Evolutionary conservation across 2,329 filamentous ascomycete genomes (phyloP), one percentile per base, ranked within the genome.

Genomic region (Pseudopyrenochaeta lycopersici): DNA sequence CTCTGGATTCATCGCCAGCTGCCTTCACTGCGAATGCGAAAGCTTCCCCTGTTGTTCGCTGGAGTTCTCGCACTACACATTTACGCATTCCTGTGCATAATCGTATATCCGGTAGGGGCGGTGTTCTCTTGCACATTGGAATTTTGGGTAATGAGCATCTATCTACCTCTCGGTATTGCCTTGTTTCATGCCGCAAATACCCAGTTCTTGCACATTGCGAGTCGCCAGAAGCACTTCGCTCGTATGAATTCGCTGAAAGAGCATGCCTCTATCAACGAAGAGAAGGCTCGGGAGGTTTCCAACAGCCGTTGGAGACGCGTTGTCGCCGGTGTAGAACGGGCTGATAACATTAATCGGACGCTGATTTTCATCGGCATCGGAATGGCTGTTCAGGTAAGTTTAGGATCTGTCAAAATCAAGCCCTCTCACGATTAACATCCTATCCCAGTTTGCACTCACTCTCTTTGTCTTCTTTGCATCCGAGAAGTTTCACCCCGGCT

Each of bases 131-230:
- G 70, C 32, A 52, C 56, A 0, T 52, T 64, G 1, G 68, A 72
- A 38, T 74, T 68, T 45, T 74, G 70, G 70, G 46, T 71, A 31
- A 73, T 73, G 70, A 71, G 62, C 38, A 66, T 73, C 4, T 68
- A 63, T 41, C 60, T 73, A 1, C 70, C 69, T 18, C 54, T 69
- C 30, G 70, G 70, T 11, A 67, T 70, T 30, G 70, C 69, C 7
- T 52, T 74, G 45, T 73, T 74, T 36, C 70, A 73, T 42, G 66
- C 70, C 2, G 62, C 71, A n/a, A 74, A 74, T 46, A 71, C 66
- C n/a, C 71, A 74, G 45, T 74, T 74, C 33, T 44, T 73, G 30
- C 62, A 74, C 29, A 54, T 73, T 31, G 68, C 70, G 2, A 70
- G 66, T 32, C 67, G 68, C 33, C 71, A 74, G 51, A 71, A 71